Evolutionary conservation across 164 flowering plant genomes (phyloP), one percentile per base, ranked within the genome.

Genomic region (Sextonia rubra): DNA sequence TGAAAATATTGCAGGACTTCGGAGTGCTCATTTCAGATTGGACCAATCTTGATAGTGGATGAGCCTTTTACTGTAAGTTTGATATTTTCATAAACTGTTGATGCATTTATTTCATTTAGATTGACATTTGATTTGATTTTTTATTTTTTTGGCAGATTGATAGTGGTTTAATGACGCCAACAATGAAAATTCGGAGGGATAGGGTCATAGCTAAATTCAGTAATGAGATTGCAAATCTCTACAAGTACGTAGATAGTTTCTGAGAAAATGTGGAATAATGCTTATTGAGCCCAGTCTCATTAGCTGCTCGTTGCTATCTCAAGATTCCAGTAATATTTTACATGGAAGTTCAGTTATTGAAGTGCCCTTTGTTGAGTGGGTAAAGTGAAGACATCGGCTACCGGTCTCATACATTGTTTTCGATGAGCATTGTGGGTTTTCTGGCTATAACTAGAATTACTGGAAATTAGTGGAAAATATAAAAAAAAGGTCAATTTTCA

Each of bases 151-250:
- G 81, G 87, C 95, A 94, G 97, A 86, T 94, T 63, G 99, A 94
- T n/a, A 81, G 78, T 72, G 97, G 97, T n/a, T 73, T 94, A 49
- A 77, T 94, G 95, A 94, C 97, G 25, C 93, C 97, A 63, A 92
- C 99, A 25, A 83, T 94, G 93, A 92, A 94, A 81, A 82, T 92
- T 58, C 76, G 92, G 74, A 85, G 97, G 78, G 97, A 91, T 69
- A 76, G 67, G 75, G 97, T 94, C 20, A 82, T 80, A 9, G 85
- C 84, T 37, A 75, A 26, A 47, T 91, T 83, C 83, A 77, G 78
- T 62, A 86, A 90, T 29, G 80, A 91, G 74, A 91, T 91, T 72
- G 82, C 79, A 7, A 72, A 82, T 24, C 79, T 94, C 17, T 94
- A 85, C 90, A 83, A 75, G 75, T 86, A 79, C 73, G 47, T 17